Evolutionary conservation across 805 yeast genomes (phyloP).

Genomic region (Millerozyma miso): DNA sequence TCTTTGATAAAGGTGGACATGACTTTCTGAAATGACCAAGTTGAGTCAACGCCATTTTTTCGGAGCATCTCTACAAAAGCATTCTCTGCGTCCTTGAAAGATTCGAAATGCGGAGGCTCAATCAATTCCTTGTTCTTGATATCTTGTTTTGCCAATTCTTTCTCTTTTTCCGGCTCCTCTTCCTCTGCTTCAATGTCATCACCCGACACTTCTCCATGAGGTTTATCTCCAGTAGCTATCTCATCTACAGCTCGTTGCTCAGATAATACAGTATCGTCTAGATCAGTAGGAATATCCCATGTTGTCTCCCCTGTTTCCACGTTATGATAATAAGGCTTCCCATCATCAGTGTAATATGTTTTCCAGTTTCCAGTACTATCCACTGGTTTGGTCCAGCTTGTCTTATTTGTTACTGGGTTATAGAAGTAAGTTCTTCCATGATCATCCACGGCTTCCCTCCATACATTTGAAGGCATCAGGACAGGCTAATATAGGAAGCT

Average conservation of each 20-base stretch:
- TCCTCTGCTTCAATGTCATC: slow-evolving; percentile 1
- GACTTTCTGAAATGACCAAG: slow-evolving; percentile 71
- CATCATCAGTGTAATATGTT: slow-evolving; percentile 49
- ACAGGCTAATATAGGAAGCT: background rate
- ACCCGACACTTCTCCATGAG: background rate
- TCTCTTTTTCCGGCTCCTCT: slow-evolving; percentile 1
- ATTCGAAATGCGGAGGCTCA: slow-evolving; percentile 15
- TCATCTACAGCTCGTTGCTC: background rate
- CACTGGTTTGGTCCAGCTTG: slow-evolving; percentile 80
- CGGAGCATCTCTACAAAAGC: slow-evolving; percentile 51
- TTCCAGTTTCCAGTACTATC: slow-evolving; percentile 44
- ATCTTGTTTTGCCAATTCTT: slow-evolving; percentile 18
- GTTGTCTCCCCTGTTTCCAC: slow-evolving; percentile 59
- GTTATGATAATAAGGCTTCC: slow-evolving; percentile 67
- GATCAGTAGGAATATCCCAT: slow-evolving; percentile 73
- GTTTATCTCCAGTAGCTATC: background rate
- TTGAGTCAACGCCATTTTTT: slow-evolving; percentile 57
- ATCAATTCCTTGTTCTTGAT: slow-evolving; percentile 19
- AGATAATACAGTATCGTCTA: slow-evolving; percentile 12
- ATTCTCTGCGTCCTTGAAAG: slow-evolving; percentile 35
- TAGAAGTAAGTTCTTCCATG: slow-evolving; percentile 72
- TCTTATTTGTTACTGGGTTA: slow-evolving; percentile 57
- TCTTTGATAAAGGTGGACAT: slow-evolving; percentile 55
- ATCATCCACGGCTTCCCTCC: slow-evolving; percentile 65
- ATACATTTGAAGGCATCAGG: slow-evolving; percentile 17